These are phyloP conservation scores for Leishmania amazonensis DNA, from an alignment of 208 protist genomes.

Conservation along the genomic window DNA sequence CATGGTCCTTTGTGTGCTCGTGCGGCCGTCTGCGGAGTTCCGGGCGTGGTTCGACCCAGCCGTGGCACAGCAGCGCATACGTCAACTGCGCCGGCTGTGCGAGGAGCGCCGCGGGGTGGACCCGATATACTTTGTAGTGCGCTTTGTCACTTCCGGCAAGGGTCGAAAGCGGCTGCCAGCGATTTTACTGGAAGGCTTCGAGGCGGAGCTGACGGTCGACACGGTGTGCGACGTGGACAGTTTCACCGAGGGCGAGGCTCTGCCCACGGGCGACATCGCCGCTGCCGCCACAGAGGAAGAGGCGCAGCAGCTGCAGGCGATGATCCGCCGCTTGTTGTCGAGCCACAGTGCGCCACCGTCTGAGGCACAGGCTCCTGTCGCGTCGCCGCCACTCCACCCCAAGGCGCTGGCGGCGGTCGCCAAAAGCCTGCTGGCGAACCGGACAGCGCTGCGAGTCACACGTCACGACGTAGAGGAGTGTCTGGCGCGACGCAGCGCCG, in stretches of 20 bases:
- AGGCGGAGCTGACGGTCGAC: constrained; percentile 44
- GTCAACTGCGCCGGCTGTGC: constrained; percentile 33
- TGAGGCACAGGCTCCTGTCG: background rate
- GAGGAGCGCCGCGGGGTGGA: constrained; percentile 43
- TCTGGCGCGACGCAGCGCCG: constrained; percentile 17
- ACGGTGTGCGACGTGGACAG: constrained; percentile 33
- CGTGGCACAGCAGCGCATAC: constrained; percentile 16
- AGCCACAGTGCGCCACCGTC: background rate
- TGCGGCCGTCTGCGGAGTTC: constrained; percentile 32
- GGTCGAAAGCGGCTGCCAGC: constrained; percentile 39
- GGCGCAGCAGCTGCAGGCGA: background rate
- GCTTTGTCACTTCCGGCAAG: constrained; percentile 52
- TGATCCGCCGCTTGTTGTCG: background rate
- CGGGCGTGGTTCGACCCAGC: constrained; percentile 25
- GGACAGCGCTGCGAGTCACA: constrained; percentile 5
- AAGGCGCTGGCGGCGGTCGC: background rate
- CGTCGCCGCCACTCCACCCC: background rate
- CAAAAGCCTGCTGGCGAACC: constrained; percentile 16
- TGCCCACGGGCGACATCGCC: constrained; percentile 19
- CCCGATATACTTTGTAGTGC: constrained; percentile 47
- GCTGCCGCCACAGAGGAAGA: background rate
- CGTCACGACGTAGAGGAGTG: constrained; percentile 10
- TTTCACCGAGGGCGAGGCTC: constrained; percentile 43
- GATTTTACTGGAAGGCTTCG: constrained; percentile 39
- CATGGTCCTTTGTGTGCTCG: constrained; percentile 32